Base-by-base conservation (phyloP, 306 rosid genomes). In the Crotalaria pallida region DNA sequence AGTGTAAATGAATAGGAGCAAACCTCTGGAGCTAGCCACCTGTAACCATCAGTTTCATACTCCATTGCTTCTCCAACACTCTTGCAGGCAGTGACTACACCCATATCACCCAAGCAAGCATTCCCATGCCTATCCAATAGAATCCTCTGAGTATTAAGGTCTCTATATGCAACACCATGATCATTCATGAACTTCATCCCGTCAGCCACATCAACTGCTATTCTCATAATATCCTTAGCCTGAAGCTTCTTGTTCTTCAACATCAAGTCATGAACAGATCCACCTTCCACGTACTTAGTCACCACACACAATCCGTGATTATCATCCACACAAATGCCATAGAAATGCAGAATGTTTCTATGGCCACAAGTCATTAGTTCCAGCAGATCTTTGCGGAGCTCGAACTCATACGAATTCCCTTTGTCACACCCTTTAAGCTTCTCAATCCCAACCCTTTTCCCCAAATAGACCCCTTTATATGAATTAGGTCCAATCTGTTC, bases 1-100 rank as follows among this genome's bases (percentile, higher is more conserved):
- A 72, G 65, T 29, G 79, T 7, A 41, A 83, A 52, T 72, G 53
- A 79, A 34, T 67, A 58, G 45, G 61, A 71, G 69, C 96, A 65
- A 76, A 94, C 98, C 98, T 94, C 99, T 0, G 97, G 97, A 81
- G 99, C 99, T 24, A 94, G 85, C 99, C 97, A 94, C 29, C 92
- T 83, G 60, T 87, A 94, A 53, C 99, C 99, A 81, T 94, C 97
- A 38, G 95, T 94, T 85, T 94, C 99, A 26, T 91, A 94, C 79
- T 94, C 97, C 80, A 76, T 83, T 71, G 87, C 96, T 65, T 94
- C 97, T 1, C 96, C 96, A 74, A 77, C 81, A 74, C 84, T 83
- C 61, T 88, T 83, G 87, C 99, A 91, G 29, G 92, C 96, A 64
- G 95, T 83, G 48, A 94, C 85, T 3, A 94, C 74, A 43, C 99